phyloP scores from a whole-genome alignment of 2,329 filamentous ascomycete genomes.

The Fusarium sp. region DNA sequence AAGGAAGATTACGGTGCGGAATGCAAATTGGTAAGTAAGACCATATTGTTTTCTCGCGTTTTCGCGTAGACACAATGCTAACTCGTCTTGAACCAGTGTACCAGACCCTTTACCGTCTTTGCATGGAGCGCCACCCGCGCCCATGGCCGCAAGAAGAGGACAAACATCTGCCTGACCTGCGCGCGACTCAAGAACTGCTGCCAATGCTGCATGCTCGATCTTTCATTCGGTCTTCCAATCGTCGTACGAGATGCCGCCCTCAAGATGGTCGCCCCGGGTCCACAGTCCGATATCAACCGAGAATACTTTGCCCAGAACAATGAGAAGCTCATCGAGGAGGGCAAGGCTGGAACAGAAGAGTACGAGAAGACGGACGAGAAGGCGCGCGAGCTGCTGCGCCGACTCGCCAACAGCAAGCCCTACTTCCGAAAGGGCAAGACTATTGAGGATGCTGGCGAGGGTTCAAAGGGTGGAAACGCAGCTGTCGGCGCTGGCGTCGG shows the following conservation, averaged over 20 bases:
- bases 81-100: constrained; percentile 66
- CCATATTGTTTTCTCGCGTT: not conserved
- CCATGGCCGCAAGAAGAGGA: constrained; percentile 87
- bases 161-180: constrained; percentile 96
- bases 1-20: constrained; percentile 95
- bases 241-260: constrained; percentile 94
- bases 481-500: constrained; percentile 68
- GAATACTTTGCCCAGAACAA: constrained; percentile 99
- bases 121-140: constrained; percentile 94
- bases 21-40: constrained; percentile 71
- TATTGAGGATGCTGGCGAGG: constrained; percentile 65
- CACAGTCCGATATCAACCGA: constrained; percentile 90
- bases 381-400: constrained; percentile 85
- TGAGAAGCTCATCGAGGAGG: constrained; percentile 94
- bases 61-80: constrained; percentile 1
- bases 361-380: constrained; percentile 99
- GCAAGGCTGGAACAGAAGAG: constrained; percentile 84
- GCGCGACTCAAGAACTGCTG: constrained; percentile 98
- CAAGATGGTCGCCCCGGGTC: constrained; percentile 97
- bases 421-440: constrained; percentile 91
- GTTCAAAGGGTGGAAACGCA: constrained; percentile 58
- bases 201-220: constrained; percentile 97
- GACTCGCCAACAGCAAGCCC: constrained; percentile 91
- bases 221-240: constrained; percentile 95
- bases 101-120: constrained; percentile 95